phyloP scores from a whole-genome alignment of 2,329 filamentous ascomycete genomes.

The Ramularia endophylla region DNA sequence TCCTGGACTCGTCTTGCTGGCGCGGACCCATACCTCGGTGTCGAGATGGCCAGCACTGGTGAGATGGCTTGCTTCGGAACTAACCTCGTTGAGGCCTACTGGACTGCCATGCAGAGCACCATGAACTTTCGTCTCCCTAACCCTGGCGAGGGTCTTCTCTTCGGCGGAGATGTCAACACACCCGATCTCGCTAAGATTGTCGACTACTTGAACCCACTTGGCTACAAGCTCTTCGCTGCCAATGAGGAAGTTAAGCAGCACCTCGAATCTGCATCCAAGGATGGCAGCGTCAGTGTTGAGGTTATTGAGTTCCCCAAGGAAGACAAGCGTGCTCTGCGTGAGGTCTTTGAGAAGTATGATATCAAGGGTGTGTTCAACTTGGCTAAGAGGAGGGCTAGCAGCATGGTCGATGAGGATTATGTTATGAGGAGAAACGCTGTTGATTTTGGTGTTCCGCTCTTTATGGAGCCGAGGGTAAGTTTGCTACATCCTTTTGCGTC shows the following conservation, averaged over 20 bases:
- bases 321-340: slow-evolving; percentile 88
- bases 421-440: slow-evolving; percentile 95
- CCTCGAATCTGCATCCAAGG: slow-evolving; percentile 66
- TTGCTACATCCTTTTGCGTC: slow-evolving; percentile 2
- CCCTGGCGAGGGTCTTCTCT: slow-evolving; percentile 88
- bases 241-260: slow-evolving; percentile 74
- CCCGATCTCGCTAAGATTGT: slow-evolving; percentile 71
- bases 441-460: slow-evolving; percentile 94
- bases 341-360: slow-evolving; percentile 95
- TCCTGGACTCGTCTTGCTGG: slow-evolving; percentile 97
- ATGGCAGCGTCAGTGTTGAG: slow-evolving; percentile 62
- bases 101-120: slow-evolving; percentile 88
- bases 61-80: slow-evolving; percentile 99
- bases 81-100: slow-evolving; percentile 93
- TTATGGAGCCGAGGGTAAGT: slow-evolving; percentile 95
- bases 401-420: slow-evolving; percentile 86
- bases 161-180: slow-evolving; percentile 75
- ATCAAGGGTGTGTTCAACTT: slow-evolving; percentile 96
- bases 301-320: slow-evolving; percentile 96
- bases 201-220: slow-evolving; percentile 79
- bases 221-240: slow-evolving; percentile 91
- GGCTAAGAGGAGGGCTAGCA: slow-evolving; percentile 75
- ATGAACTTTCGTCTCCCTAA: slow-evolving; percentile 99
- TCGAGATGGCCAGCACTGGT: slow-evolving; percentile 95
- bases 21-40: slow-evolving; percentile 93